A percentile compares a stretch with the other conserved stretches of the same genome.
Evolutionary conservation across 345 rosid species (phyloP).

Genomic region (Conringia planisiliqua): DNA sequence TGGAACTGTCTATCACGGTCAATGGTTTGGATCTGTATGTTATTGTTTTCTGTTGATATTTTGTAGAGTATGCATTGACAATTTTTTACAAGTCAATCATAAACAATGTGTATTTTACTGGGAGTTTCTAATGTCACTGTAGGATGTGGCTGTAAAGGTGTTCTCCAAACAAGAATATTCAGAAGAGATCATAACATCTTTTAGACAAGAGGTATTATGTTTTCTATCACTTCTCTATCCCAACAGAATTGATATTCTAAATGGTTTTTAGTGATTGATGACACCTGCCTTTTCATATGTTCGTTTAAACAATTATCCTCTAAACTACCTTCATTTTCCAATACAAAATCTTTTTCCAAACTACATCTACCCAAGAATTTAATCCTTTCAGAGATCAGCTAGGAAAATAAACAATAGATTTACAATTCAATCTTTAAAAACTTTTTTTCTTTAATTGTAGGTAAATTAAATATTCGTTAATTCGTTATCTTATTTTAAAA

Average conservation of each 20-base stretch:
- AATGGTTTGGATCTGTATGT: slow-evolving; percentile 99
- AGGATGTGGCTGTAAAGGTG: slow-evolving; percentile 98
- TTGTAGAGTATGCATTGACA: slow-evolving; percentile 19
- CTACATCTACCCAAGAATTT: not conserved
- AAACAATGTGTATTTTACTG: slow-evolving; percentile 8
- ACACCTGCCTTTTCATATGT: not conserved
- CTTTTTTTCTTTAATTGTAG: too few relatives aligned
- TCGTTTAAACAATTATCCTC: not conserved
- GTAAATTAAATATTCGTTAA: too few relatives aligned
- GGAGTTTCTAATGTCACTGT: slow-evolving; percentile 36
- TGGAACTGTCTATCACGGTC: slow-evolving; percentile 90
- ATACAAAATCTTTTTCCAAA: not conserved
- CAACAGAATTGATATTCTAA: not conserved
- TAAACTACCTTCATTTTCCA: slow-evolving; percentile 2
- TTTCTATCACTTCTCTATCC: not conserved
- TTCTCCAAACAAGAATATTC: slow-evolving; percentile 96
- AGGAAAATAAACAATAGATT: too few relatives aligned
- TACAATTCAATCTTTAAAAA: too few relatives aligned
- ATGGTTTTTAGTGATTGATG: not conserved
- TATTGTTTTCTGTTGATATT: slow-evolving; percentile 44
- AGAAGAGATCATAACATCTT: slow-evolving; percentile 70
- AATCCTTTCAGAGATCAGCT: slow-evolving; percentile 1
- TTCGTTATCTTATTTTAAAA: too few relatives aligned
- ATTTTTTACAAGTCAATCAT: slow-evolving; percentile 14
- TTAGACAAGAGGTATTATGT: slow-evolving; percentile 78